Evolutionary conservation across 2,329 filamentous ascomycete species (phyloP).

Genomic region (Phyllosticta paracitricarpa): DNA sequence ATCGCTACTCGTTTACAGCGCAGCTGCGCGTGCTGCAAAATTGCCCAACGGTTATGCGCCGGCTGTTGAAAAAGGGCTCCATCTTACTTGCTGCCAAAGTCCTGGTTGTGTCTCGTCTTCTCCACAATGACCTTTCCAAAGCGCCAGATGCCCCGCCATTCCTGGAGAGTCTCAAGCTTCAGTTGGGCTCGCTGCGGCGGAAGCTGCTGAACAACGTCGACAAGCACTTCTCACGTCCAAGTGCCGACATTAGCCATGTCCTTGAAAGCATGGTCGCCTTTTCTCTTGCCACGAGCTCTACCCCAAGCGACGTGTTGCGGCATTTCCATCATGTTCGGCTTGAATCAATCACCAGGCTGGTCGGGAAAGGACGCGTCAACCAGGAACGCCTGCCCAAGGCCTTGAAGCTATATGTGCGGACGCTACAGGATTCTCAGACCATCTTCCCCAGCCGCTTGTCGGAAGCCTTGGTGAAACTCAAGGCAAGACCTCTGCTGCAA

Average conservation of each 20-base stretch:
- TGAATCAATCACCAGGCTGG: constrained; percentile 54
- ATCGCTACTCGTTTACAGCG: constrained; percentile 40
- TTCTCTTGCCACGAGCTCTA: constrained; percentile 70
- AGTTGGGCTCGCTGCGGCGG: constrained; percentile 50
- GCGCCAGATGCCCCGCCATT: constrained; percentile 37
- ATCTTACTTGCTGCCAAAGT: constrained; percentile 50
- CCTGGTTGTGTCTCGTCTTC: constrained; percentile 62
- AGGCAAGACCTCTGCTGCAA: constrained; percentile 60
- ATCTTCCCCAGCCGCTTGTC: constrained; percentile 64
- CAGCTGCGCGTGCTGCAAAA: constrained; percentile 49
- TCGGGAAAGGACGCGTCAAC: constrained; percentile 42
- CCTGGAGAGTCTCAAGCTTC: constrained; percentile 55
- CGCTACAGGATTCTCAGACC: constrained; percentile 65
- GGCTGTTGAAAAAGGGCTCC: constrained; percentile 41
- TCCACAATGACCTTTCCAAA: constrained; percentile 63
- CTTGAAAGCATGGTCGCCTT: constrained; percentile 72
- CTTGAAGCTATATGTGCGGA: constrained; percentile 64
- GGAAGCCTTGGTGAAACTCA: constrained; percentile 58
- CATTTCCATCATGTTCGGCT: constrained; percentile 68
- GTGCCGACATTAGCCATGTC: constrained; percentile 37
- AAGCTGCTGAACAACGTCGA: constrained; percentile 58
- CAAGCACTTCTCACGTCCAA: constrained; percentile 32
- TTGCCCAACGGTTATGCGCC: constrained; percentile 43
- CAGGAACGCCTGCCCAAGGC: constrained; percentile 50
- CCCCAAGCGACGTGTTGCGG: constrained; percentile 65